phyloP scores from a whole-genome alignment of 2,329 filamentous ascomycete genomes.

The Zasmidium citrigriseum region DNA sequence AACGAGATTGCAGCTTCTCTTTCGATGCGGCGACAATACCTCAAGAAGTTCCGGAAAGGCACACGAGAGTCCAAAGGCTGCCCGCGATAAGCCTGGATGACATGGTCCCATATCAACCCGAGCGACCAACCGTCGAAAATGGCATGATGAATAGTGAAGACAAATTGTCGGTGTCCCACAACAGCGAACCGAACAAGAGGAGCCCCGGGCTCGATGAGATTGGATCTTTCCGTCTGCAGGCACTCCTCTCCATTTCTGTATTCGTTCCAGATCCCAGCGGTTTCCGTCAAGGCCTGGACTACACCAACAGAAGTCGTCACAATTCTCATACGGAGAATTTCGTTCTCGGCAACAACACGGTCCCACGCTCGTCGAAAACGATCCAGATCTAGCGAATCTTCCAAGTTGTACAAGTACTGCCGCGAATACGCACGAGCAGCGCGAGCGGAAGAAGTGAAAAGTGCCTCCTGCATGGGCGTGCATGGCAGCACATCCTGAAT shows the following conservation, averaged over 20 bases:
- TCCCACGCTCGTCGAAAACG: neutral
- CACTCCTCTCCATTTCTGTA: neutral
- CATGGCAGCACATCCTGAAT: constrained; percentile 55
- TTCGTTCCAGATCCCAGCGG: neutral
- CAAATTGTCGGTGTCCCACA: neutral
- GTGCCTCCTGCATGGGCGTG: constrained; percentile 15
- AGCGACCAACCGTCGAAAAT: neutral
- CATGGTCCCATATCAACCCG: neutral
- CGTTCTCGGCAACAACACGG: neutral
- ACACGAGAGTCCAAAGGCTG: neutral
- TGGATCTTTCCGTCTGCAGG: neutral
- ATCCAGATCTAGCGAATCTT: neutral
- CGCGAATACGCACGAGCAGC: too few relatives aligned
- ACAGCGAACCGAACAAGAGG: neutral
- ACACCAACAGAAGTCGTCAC: neutral
- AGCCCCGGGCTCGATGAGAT: neutral
- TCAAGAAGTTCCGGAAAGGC: neutral
- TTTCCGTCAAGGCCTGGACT: neutral
- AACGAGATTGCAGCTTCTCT: neutral
- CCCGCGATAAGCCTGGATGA: neutral
- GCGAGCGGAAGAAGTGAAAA: neutral
- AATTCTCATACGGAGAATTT: neutral
- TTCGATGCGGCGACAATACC: neutral
- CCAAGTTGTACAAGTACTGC: neutral
- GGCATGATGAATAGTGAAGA: constrained; percentile 1